These are phyloP conservation scores for Schizophyllum commune DNA, from an alignment of 1,284 basidiomycete genomes.

Conservation along the genomic window DNA sequence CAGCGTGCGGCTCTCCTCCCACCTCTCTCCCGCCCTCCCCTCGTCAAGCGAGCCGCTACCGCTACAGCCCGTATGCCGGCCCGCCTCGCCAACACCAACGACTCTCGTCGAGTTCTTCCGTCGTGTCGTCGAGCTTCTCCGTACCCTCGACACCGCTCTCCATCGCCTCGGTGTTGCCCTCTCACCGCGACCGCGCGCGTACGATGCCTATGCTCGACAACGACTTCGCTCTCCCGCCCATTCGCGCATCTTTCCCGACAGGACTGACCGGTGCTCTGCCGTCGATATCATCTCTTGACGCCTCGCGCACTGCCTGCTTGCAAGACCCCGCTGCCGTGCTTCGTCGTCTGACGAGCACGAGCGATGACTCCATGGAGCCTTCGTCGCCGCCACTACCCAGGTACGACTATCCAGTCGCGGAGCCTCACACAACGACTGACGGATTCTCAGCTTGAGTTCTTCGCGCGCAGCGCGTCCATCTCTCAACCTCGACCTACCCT, in stretches of 20 bases:
- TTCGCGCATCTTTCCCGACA: neutral
- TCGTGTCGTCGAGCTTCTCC: neutral
- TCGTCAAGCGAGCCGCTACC: slow-evolving; percentile 12
- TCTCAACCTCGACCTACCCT: neutral
- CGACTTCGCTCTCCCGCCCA: slow-evolving; percentile 10
- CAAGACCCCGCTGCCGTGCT: slow-evolving; percentile 58
- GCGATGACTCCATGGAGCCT: slow-evolving; percentile 26
- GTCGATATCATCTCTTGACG: slow-evolving; percentile 61
- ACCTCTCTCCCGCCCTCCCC: neutral
- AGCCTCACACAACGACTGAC: neutral
- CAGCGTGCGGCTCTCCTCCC: neutral
- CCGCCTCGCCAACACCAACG: slow-evolving; percentile 8
- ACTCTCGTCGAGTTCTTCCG: neutral
- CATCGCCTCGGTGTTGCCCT: slow-evolving; percentile 35
- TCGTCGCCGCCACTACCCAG: neutral
- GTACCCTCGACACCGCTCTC: slow-evolving; percentile 19
- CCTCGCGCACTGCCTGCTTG: slow-evolving; percentile 38
- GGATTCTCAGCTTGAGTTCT: neutral
- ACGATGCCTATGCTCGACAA: slow-evolving; percentile 12
- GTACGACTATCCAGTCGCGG: neutral
- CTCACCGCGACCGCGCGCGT: slow-evolving; percentile 16
- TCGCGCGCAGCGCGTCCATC: neutral
- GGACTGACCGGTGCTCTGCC: slow-evolving; percentile 44
- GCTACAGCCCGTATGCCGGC: slow-evolving; percentile 16
- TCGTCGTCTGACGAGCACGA: slow-evolving; percentile 39